Evolutionary conservation across 805 yeast species (phyloP).

Genomic region (Monosporozyma unispora): DNA sequence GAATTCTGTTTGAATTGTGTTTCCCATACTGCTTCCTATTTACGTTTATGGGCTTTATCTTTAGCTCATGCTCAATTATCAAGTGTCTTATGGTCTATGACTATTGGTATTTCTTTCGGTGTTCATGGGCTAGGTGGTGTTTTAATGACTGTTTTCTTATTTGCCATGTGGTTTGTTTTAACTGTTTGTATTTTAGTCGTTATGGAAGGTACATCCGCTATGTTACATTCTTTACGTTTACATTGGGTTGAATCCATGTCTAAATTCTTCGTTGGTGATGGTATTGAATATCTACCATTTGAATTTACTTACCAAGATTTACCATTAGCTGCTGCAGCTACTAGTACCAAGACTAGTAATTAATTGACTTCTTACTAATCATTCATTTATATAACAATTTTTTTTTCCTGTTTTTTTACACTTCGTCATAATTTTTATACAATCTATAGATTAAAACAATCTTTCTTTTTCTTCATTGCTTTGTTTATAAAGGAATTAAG

Average conservation of each 20-base stretch:
- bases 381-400: background rate
- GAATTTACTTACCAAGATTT: constrained; percentile 31
- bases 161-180: constrained; percentile 68
- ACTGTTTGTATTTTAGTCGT: constrained; percentile 61
- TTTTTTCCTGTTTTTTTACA: background rate
- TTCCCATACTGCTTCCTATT: constrained; percentile 70
- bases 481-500: too few relatives aligned
- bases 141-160: constrained; percentile 47
- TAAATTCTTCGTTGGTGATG: constrained; percentile 71
- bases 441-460: background rate
- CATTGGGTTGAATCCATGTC: constrained; percentile 84
- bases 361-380: background rate
- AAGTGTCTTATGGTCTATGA: constrained; percentile 68
- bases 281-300: constrained; percentile 59
- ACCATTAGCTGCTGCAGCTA: constrained; percentile 1
- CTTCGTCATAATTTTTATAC: background rate
- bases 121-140: constrained; percentile 46
- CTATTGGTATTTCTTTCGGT: constrained; percentile 54
- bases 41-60: constrained; percentile 72
- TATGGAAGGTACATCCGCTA: constrained; percentile 82
- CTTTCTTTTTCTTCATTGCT: too few relatives aligned
- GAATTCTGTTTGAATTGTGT: constrained; percentile 75
- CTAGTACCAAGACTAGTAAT: background rate
- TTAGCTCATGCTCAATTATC: constrained; percentile 75
- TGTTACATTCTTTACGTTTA: constrained; percentile 66